phyloP scores from a whole-genome alignment of 768 basidiomycete species.

The Trametes gibbosa region DNA sequence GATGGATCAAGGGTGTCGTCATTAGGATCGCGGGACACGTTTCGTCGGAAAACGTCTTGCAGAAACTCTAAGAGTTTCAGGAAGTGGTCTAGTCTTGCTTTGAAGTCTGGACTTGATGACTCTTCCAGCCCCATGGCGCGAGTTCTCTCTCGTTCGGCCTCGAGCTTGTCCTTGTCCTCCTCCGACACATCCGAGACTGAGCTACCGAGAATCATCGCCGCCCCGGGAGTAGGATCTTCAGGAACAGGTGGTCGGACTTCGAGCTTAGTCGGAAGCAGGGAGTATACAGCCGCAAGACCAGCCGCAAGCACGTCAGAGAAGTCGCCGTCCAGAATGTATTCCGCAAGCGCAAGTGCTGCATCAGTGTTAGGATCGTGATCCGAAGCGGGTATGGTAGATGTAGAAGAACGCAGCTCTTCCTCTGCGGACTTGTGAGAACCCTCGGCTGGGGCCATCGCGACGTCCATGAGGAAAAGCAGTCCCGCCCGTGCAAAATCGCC shows the following conservation, averaged over 20 bases:
- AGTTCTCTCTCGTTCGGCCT: conserved; percentile 48
- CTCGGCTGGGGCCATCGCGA: conserved; percentile 84
- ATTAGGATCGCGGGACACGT: conserved; percentile 39
- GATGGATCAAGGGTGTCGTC: conserved; percentile 55
- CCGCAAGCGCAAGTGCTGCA: conserved; percentile 83
- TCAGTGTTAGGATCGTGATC: conserved; percentile 73
- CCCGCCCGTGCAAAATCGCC: conserved; percentile 94
- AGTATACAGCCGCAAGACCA: conserved; percentile 90
- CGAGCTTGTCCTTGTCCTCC: conserved; percentile 51
- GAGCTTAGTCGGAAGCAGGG: conserved; percentile 84
- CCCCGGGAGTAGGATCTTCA: conserved; percentile 38
- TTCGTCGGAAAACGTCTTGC: conserved; percentile 81
- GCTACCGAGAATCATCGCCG: conserved; percentile 72
- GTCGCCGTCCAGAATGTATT: conserved; percentile 95
- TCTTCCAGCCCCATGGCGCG: conserved; percentile 71
- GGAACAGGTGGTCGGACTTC: conserved; percentile 53
- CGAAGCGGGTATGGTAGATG: conserved; percentile 28
- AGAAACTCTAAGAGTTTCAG: conserved; percentile 89
- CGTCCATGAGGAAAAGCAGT: conserved; percentile 90
- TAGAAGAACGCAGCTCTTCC: conserved; percentile 28
- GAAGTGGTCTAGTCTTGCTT: conserved; percentile 79
- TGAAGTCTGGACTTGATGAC: conserved; percentile 73
- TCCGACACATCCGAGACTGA: conserved; percentile 47
- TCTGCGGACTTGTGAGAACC: conserved; percentile 40
- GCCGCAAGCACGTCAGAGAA: conserved; percentile 97